Evolutionary conservation across 2,329 filamentous ascomycete genomes (phyloP), one percentile per base, ranked within the genome.

Genomic region (Talaromyces atroroseus): DNA sequence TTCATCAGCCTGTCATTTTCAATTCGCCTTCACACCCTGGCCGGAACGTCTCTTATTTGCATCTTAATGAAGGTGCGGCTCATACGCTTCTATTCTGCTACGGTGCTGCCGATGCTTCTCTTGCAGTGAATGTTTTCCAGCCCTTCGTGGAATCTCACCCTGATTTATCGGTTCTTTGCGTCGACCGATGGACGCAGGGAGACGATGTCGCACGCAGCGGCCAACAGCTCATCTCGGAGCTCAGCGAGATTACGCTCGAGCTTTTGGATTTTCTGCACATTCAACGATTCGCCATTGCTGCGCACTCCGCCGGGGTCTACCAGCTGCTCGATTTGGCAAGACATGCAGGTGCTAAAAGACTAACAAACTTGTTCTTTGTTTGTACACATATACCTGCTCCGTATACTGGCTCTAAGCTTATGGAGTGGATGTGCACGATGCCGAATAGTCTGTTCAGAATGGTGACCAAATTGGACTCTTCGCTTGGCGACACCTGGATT

Each of bases 131-230:
- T 23, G 23, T 21, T n/a, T 50, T 36, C 18, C n/a, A 38, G 16
- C 11, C 48, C 6, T 50, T 50, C 11, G 18, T 50, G 11, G 29
- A 38, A 3, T 50, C 48, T 8, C 48, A 50, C 11, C 48, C 32
- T 3, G 29, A 50, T 10, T 38, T 50, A 24, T 50, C 48, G 18
- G 11, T 50, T 21, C 48, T 50, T 21, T 21, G n/a, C 23, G 32
- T 50, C 23, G 48, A 50, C 23, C 48, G 48, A 50, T 50, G 48
- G 48, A 38, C 32, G 7, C 48, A 23, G 14, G 48, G 48, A 23
- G n/a, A 23, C 3, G 32, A 50, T 50, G 48, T 50, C 32, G 48
- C 48, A 14, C 48, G 48, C 32, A 38, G 18, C 32, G 32, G 48
- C 2, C 32, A 14, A n/a, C 29, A 50, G 18, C 14, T 50, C 1